Conservation (phyloP, 371 early-diverging fungal species). For the Sporodiniella umbellata region DNA sequence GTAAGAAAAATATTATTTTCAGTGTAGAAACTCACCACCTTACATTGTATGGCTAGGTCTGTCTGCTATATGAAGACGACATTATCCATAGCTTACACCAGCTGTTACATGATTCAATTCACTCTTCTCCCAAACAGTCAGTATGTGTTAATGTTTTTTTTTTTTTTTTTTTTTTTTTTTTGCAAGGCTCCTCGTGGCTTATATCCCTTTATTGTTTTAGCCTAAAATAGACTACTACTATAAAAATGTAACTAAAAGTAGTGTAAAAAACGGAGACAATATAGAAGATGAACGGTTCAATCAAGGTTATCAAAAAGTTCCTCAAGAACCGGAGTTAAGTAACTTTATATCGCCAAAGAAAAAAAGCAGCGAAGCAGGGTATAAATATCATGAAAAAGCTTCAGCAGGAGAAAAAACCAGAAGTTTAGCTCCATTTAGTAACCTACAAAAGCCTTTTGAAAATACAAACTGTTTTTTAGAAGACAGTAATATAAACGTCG, state of each 20-base stretch:
- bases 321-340: not conserved
- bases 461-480: not conserved
- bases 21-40: no score
- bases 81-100: constrained; percentile 45
- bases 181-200: not conserved
- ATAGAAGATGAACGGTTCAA: not conserved
- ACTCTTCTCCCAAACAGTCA: not conserved
- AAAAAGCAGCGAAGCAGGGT: no score
- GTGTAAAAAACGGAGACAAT: not conserved
- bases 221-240: constrained; percentile 12
- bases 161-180: not conserved
- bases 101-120: not conserved
- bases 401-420: not conserved
- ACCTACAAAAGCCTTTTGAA: not conserved
- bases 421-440: not conserved
- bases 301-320: not conserved
- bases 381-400: no score
- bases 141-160: not conserved
- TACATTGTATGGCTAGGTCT: constrained; percentile 54
- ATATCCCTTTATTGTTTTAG: no score
- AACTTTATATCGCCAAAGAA: no score
- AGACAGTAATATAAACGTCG: not conserved
- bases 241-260: not conserved
- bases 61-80: constrained; percentile 77
- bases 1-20: no score